phyloP scores from a whole-genome alignment of 345 rosid genomes.

The Leavenworthia alabamica region DNA sequence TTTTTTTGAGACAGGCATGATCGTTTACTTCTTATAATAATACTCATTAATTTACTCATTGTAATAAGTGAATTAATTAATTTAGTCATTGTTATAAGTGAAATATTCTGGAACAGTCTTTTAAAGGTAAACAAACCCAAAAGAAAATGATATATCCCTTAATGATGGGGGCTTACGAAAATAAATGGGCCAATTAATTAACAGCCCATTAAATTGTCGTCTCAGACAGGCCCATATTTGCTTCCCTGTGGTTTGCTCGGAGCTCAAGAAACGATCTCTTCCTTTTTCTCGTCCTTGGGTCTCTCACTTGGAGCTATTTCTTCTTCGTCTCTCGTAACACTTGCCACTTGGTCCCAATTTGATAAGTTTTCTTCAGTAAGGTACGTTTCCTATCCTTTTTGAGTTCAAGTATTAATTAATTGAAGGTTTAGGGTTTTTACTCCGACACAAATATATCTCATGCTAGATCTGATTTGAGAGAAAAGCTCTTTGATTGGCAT shows the following conservation, averaged over 20 bases:
- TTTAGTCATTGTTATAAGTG: no score
- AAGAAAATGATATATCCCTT: no score
- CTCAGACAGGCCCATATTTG: constrained; percentile 13
- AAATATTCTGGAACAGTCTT: no score
- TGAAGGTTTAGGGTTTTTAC: not conserved
- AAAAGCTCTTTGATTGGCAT: not conserved
- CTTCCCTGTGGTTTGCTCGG: constrained; percentile 22
- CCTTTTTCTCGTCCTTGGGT: not conserved
- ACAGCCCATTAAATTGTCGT: not conserved
- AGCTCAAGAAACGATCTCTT: constrained; percentile 33
- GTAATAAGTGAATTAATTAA: no score
- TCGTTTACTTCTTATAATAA: no score
- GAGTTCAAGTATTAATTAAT: not conserved
- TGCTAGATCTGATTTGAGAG: constrained; percentile 22
- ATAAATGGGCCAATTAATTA: not conserved
- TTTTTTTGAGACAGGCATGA: no score
- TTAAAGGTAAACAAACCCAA: not conserved
- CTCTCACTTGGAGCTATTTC: not conserved
- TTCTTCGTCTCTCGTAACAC: no score
- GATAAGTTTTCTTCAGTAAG: constrained; percentile 22
- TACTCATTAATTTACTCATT: no score
- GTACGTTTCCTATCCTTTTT: constrained; percentile 13
- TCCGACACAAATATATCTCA: not conserved
- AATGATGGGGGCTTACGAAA: no score
- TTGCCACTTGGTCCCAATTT: constrained; percentile 3